These are phyloP conservation scores for Backusella tuberculispora DNA, from an alignment of 192 early-diverging fungal species.

Conservation along the genomic window DNA sequence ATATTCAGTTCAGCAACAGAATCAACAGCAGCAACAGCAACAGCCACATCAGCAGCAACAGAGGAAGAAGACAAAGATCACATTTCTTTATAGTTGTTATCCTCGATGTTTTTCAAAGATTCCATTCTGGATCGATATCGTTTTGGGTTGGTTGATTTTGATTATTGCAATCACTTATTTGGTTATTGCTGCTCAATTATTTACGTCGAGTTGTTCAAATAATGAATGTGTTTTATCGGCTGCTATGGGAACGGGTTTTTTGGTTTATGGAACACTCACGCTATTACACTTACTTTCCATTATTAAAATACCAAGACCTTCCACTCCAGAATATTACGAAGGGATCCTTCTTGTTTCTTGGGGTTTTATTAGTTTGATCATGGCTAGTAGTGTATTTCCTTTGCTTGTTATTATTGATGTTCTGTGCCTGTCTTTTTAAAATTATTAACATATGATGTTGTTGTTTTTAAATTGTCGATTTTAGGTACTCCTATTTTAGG, in stretches of 20 bases:
- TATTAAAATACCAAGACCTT: conserved; percentile 37
- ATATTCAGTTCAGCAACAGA: not conserved
- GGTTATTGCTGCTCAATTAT: conserved; percentile 6
- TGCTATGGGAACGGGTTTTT: conserved; percentile 48
- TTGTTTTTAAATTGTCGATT: not conserved
- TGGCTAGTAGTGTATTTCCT: conserved; percentile 20
- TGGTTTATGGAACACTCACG: conserved; percentile 47
- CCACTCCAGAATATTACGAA: conserved; percentile 48
- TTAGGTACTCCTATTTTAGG: conserved; percentile 9
- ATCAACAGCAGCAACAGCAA: too few relatives aligned
- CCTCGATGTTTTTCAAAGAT: conserved; percentile 5
- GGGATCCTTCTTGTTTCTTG: conserved; percentile 44
- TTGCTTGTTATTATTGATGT: too few relatives aligned
- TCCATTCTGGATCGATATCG: conserved; percentile 1
- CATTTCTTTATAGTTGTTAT: not conserved
- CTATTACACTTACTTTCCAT: conserved; percentile 49
- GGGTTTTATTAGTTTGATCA: conserved; percentile 46
- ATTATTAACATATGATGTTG: not conserved
- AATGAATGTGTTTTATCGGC: conserved; percentile 40
- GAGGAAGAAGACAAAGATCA: too few relatives aligned
- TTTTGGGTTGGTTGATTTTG: conserved; percentile 20
- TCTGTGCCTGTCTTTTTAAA: too few relatives aligned
- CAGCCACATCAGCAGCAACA: not conserved
- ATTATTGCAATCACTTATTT: conserved; percentile 20
- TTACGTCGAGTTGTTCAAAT: conserved; percentile 12